Base-by-base conservation (phyloP, 768 basidiomycete genomes). In the Lactarius hatsudake region DNA sequence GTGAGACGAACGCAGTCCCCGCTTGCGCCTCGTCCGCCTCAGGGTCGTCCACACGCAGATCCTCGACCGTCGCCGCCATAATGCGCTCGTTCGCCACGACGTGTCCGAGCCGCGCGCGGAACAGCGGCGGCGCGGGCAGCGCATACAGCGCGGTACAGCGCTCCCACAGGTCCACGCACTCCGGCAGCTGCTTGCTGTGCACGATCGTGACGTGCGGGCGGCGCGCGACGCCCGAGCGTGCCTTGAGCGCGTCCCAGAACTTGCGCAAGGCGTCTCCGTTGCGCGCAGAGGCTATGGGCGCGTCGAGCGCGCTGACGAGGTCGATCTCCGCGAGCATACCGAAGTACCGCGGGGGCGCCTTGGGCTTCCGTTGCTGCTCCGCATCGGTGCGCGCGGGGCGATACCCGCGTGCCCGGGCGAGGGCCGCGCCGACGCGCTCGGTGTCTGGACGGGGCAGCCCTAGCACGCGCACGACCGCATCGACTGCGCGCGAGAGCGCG, bases 181-280 rank as follows among this genome's bases (percentile, higher is more conserved):
- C 74, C 0, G 77, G 76, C 6, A 82, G 76, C n/a, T 76, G 65
- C 26, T 86, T 87, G 69, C 76, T 75, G 76, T 99, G 97, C 36
- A 89, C 88, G 66, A 98, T 79, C 1, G 96, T 98, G 64, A 97
- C 81, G 77, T 98, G 97, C 1, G 96, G 94, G 4, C 82, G 78
- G 48, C 75, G 70, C 18, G 83, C 74, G 17, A 96, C 76, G 30
- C 91, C 81, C 5, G 78, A 73, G 0, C 76, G 76, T 10, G 59
- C 51, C 63, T 81, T 79, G 36, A 96, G 73, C 9, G 71, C 59
- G 0, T 75, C 71, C 83, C 86, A 91, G 66, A 92, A 81, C 6
- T 65, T 55, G 63, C 72, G 77, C 15, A 78, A 78, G 1, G 69
- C 67, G 26, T 54, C 48, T 26, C 72, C 65, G 32, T 76, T 74